Conservation (phyloP, 2,329 filamentous ascomycete genomes). For the Juglanconis oblonga region DNA sequence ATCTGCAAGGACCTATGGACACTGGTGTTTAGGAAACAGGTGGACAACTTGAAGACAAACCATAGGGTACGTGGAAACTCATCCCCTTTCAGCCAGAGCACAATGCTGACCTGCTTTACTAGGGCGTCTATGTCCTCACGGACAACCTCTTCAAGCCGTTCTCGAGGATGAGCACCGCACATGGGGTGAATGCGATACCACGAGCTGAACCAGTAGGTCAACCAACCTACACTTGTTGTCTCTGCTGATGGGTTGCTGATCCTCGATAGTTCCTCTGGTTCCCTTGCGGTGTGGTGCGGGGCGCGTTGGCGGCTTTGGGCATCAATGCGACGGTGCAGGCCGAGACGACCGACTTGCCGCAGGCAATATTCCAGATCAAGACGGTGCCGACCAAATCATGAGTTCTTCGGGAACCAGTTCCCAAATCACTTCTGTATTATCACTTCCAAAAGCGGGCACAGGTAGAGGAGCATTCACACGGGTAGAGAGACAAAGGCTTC, state of each 20-base stretch:
- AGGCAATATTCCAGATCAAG: conserved; percentile 94
- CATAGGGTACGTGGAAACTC: conserved; percentile 63
- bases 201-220: conserved; percentile 73
- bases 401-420: not conserved
- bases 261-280: conserved; percentile 79
- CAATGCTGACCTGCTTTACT: conserved; percentile 15
- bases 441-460: not conserved
- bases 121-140: conserved; percentile 94
- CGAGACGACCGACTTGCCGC: conserved; percentile 81
- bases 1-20: conserved; percentile 98
- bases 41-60: conserved; percentile 98
- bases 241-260: not conserved
- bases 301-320: conserved; percentile 87
- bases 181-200: conserved; percentile 67
- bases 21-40: conserved; percentile 90
- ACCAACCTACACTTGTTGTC: too few relatives aligned
- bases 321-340: conserved; percentile 90
- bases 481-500: not conserved
- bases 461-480: conserved; percentile 5
- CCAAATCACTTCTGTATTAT: not conserved
- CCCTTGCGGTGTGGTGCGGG: conserved; percentile 87
- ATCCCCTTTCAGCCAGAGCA: not conserved
- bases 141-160: conserved; percentile 91
- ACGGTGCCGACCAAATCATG: conserved; percentile 66
- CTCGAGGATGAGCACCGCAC: conserved; percentile 81